A percentile compares a stretch with the other conserved stretches of the same genome.
These are phyloP conservation scores for Backusella circina DNA, from an alignment of 192 early-diverging fungal species.

Conservation along the genomic window DNA sequence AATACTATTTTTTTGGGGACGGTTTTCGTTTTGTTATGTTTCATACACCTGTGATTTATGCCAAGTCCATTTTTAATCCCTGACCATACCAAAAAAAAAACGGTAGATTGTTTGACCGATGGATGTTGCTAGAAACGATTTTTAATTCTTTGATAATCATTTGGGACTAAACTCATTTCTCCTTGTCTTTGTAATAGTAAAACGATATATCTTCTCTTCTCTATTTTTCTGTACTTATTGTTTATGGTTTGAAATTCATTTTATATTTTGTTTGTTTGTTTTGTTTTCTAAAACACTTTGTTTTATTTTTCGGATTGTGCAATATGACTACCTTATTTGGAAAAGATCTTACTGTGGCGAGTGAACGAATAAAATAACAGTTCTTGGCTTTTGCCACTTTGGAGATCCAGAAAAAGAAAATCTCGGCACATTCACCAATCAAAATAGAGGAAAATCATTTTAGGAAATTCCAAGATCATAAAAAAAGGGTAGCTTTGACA, in stretches of 20 bases:
- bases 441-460: not conserved
- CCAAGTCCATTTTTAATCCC: not conserved
- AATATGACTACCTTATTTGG: not conserved
- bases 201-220: not conserved
- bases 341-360: not conserved
- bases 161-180: not conserved
- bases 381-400: conserved; percentile 2
- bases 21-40: not conserved
- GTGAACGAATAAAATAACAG: not conserved
- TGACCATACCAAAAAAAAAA: not conserved
- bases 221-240: not conserved
- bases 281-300: not conserved
- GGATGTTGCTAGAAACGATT: not conserved
- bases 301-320: not conserved
- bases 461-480: not conserved
- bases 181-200: not conserved
- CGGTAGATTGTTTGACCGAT: not conserved
- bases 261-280: not conserved
- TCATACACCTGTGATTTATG: not conserved
- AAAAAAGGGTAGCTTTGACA: not conserved
- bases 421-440: not conserved
- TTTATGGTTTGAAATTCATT: not conserved
- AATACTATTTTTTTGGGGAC: not conserved
- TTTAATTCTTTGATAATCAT: not conserved
- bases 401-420: not conserved